Percentiles rank a stretch among this genome's conserved stretches.
These are phyloP conservation scores for barrel medic (Medicago truncatula) DNA, from an alignment of 306 rosid species.

Conservation along the genomic window MtrunA17r5.0-ANR NC_053043.1:32331001-32331500, in stretches of 20 bases:
- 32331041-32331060: constrained; percentile 39
- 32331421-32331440: no score
- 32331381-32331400: no score
- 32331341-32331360: no score
- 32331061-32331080: constrained; percentile 33
- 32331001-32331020: constrained; percentile 39
- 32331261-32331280: neutral
- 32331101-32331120: neutral
- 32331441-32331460: no score
- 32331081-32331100: neutral
- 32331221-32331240: neutral
- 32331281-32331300: neutral
- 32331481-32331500: no score
- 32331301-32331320: no score
- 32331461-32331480: no score
- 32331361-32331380: no score
- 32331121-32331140: neutral
- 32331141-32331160: neutral
- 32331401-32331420: no score
- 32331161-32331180: constrained; percentile 28
- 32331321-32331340: no score
- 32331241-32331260: constrained; percentile 38
- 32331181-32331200: constrained; percentile 30
- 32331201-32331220: constrained; percentile 40
- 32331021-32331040: constrained; percentile 49